Base-by-base conservation (phyloP, 192 early-diverging fungal genomes). In the Linderina pennispora region DNA sequence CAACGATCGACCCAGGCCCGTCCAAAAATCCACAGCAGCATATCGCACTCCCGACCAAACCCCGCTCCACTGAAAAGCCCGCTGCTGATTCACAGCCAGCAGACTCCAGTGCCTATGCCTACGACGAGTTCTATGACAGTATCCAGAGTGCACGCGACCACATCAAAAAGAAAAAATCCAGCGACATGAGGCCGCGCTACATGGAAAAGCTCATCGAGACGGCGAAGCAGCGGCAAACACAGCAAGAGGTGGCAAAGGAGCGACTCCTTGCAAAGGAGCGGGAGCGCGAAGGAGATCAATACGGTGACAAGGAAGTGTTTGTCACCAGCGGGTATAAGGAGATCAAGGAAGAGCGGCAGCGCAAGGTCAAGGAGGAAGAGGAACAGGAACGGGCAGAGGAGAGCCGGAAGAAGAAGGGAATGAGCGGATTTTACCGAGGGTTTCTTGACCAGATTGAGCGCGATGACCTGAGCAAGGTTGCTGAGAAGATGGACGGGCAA, bases 391-490 rank as follows among this genome's bases (percentile, higher is more conserved):
- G 17, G 1, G 31, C 35, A 22, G 26, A 51, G 35, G 43, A 65
- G 18, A 26, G 45, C 9, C 2, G 8, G 13, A 20, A 7, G 14
- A 43, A 13, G 22, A 21, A 28, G 37, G 44, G 23, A 9, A 10
- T 40, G 0, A 38, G 48, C 22, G 56, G 55, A 20, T 59, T 66
- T 40, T 59, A 59, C 10, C 45, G 48, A 8, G 44, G 38, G 6
- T 47, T 55, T 19, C 26, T 66, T 43, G 48, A 58, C n/a, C 64
- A 80, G 48, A 79, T 80, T 1, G 66, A 82, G 17, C 62, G 77
- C 8, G 77, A 80, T 24, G 90, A 80, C 48, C 57, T 74, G 44
- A 61, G 85, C 44, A 80, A 84, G 44, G 86, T 77, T 19, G 65
- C 81, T 11, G 28, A n/a, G n/a, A n/a, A n/a, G n/a, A n/a, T n/a